Base-by-base conservation (phyloP, 495 filamentous ascomycete genomes). In the Sordaria brevicollis region DNA sequence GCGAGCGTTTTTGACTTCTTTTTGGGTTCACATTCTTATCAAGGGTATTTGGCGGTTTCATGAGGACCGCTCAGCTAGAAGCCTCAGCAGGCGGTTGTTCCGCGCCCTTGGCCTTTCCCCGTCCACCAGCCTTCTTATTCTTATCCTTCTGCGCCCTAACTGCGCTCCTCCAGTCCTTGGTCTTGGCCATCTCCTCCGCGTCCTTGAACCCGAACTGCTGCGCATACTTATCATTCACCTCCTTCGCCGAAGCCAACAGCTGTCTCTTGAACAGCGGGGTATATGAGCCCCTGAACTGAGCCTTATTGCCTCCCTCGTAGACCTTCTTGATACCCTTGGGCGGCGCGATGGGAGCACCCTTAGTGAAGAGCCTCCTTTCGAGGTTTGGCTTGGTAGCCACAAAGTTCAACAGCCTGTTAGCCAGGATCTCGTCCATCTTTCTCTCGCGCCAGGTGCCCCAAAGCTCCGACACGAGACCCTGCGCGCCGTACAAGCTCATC, bases 401-500 rank as follows among this genome's bases (percentile, higher is more conserved):
- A 43, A 89, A 69, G 71, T 90, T 86, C 49, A 97, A 76, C 71
- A 98, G 79, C 33, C 82, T 84, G 66, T 85, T 86, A 0, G 91
- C 87, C 62, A 97, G 79, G 35, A 96, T 80, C 83, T 97, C 94
- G 73, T 97, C 93, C 65, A 99, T 91, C 84, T 96, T 97, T 57
- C 85, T 83, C 75, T 88, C 84, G 71, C 92, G 87, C 94, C 94
- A 99, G 31, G 85, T 79, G 69, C 82, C 81, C 96, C 96, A 99
- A 68, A 95, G 65, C 25, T 87, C 82, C 66, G 92, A 90, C 39
- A 92, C 83, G 3, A 97, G 78, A 0, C 91, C 92, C 3, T 81
- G 80, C n/a, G 82, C 69, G 1, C 90, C 91, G 76, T 86, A 88
- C 70, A 83, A 74, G 69, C 78, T 78, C 31, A 79, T 74, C 6